phyloP scores from a whole-genome alignment of 768 basidiomycete species.

The Boletus bicolor region DNA sequence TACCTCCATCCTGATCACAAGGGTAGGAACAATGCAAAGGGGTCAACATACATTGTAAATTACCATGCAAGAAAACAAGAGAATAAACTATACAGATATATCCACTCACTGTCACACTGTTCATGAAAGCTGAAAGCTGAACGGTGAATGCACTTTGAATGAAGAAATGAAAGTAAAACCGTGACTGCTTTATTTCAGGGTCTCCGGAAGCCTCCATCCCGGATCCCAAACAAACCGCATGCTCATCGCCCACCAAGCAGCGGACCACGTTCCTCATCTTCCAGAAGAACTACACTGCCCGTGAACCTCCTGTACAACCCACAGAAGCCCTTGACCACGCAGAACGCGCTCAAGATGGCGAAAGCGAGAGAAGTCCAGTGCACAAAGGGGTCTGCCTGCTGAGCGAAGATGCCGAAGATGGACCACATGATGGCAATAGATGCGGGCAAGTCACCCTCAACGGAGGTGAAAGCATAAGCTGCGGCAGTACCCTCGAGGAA shows the following conservation, averaged over 20 bases:
- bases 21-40: background rate
- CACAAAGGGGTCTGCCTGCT: constrained; percentile 68
- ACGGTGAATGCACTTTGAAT: background rate
- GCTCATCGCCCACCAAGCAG: constrained; percentile 49
- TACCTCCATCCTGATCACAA: background rate
- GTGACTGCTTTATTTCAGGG: background rate
- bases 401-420: constrained; percentile 88
- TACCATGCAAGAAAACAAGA: constrained; percentile 4
- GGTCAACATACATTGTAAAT: constrained; percentile 1
- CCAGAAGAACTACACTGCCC: constrained; percentile 54
- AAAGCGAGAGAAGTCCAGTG: constrained; percentile 89
- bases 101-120: constrained; percentile 2
- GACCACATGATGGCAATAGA: constrained; percentile 90
- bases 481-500: constrained; percentile 91
- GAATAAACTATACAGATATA: background rate
- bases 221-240: background rate
- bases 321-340: constrained; percentile 74
- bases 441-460: constrained; percentile 90
- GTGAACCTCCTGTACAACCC: constrained; percentile 50
- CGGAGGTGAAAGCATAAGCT: constrained; percentile 90
- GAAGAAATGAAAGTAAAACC: background rate
- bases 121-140: background rate
- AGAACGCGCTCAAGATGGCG: constrained; percentile 79
- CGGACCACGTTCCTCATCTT: constrained; percentile 87
- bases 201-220: background rate